Percentiles rank a stretch among this genome's conserved stretches.
Conservation (phyloP, 495 filamentous ascomycete genomes). For the Penicillium angulare region DNA sequence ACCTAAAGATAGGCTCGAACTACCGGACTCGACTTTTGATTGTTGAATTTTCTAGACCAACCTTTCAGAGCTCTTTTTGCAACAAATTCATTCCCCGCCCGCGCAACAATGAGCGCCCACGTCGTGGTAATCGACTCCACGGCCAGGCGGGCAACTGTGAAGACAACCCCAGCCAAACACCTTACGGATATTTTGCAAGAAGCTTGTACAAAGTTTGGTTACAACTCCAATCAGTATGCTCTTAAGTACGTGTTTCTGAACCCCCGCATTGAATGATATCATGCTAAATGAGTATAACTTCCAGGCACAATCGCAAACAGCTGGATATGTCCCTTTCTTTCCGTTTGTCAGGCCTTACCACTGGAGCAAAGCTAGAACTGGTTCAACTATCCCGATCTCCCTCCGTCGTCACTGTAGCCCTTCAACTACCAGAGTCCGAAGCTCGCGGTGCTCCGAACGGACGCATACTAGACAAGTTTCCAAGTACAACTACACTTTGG, state of each 20-base stretch:
- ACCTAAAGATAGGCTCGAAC: no score
- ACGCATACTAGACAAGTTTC: slow-evolving; percentile 77
- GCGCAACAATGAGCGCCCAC: slow-evolving; percentile 71
- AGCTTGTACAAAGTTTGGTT: slow-evolving; percentile 75
- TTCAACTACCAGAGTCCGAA: slow-evolving; percentile 74
- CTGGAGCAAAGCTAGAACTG: slow-evolving; percentile 90
- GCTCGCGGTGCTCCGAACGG: slow-evolving; percentile 52
- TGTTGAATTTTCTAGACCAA: not conserved
- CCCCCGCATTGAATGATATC: not conserved
- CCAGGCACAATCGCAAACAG: slow-evolving; percentile 74
- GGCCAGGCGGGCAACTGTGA: slow-evolving; percentile 70
- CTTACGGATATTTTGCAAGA: slow-evolving; percentile 82
- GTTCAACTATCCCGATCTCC: slow-evolving; percentile 80
- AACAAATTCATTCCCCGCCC: not conserved
- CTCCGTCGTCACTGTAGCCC: slow-evolving; percentile 76
- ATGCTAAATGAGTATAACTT: slow-evolving; percentile 14
- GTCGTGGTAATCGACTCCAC: slow-evolving; percentile 83
- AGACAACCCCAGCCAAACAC: slow-evolving; percentile 75
- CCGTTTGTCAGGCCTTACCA: slow-evolving; percentile 79
- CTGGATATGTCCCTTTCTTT: slow-evolving; percentile 81
- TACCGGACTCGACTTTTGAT: no score
- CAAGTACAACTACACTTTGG: slow-evolving; percentile 84
- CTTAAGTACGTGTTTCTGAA: slow-evolving; percentile 62
- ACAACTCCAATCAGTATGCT: slow-evolving; percentile 69
- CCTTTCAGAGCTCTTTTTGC: not conserved